phyloP scores from a whole-genome alignment of 2,329 filamentous ascomycete species.

The Cryoendolithus antarcticus region DNA sequence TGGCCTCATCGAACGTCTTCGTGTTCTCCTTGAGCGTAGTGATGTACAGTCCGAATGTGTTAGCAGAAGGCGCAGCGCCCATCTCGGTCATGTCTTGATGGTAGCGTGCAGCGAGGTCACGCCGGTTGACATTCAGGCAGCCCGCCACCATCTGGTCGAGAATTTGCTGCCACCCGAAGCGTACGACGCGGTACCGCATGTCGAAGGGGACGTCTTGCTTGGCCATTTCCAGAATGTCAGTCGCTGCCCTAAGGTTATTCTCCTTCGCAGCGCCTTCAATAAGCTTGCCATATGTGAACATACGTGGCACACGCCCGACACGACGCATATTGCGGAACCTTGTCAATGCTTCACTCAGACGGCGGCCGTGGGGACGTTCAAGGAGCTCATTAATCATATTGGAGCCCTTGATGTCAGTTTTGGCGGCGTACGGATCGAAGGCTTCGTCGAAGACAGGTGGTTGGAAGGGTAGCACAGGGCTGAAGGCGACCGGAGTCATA shows the following conservation, averaged over 20 bases:
- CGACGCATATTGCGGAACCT: conserved; percentile 90
- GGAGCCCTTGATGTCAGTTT: conserved; percentile 87
- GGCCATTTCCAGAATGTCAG: conserved; percentile 82
- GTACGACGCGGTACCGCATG: conserved; percentile 71
- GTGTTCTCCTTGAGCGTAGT: conserved; percentile 96
- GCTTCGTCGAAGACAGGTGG: conserved; percentile 61
- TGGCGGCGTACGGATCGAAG: conserved; percentile 82
- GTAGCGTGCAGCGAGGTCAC: conserved; percentile 68
- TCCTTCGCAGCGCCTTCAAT: conserved; percentile 84
- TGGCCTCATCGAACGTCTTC: conserved; percentile 95
- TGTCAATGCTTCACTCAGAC: conserved; percentile 63
- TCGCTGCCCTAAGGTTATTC: conserved; percentile 66
- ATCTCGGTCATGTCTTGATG: conserved; percentile 87
- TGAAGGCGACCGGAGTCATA: conserved; percentile 39
- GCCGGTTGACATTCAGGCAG: conserved; percentile 71
- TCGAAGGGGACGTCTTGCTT: conserved; percentile 77
- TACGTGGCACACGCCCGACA: conserved; percentile 78
- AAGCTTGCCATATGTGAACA: conserved; percentile 93
- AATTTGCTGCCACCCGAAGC: conserved; percentile 93
- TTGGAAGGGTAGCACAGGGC: conserved; percentile 33
- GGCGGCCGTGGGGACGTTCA: conserved; percentile 62
- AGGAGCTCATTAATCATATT: conserved; percentile 81
- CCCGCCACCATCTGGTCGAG: conserved; percentile 93
- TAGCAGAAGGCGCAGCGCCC: conserved; percentile 83
- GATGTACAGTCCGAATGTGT: conserved; percentile 97